Evolutionary conservation across 2,329 filamentous ascomycete genomes (phyloP), one percentile per base, ranked within the genome.

Genomic region (Xylariaceae sp.): DNA sequence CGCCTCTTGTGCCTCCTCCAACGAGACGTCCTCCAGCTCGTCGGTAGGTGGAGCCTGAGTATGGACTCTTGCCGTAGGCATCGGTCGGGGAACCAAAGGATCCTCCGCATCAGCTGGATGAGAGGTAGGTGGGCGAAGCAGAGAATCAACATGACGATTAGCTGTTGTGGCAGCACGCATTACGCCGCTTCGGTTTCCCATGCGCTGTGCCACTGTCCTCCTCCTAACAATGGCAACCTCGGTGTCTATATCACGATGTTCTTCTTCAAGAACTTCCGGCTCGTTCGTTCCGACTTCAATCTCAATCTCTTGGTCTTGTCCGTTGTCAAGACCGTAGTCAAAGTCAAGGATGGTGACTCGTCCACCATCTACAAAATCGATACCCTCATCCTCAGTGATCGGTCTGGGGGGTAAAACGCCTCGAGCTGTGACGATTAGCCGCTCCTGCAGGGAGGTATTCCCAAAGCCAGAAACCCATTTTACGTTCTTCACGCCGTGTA

Each of bases 191-290:
- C 73, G 63, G 34, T 67, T 60, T 43, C 72, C 73, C 50, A 76
- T 71, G 38, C 74, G 75, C 54, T 83, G 79, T 28, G 83, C 76
- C 13, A 86, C 82, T 3, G 87, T 90, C 49, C 87, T 74, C 48
- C 85, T 75, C 51, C 87, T 77, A 38, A 88, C 85, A 52, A 91
- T 80, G 48, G 87, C 87, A 16, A 93, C 86, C 60, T 90, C 87
- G 1, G 82, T 79, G 42, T 84, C 87, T 43, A 91, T 70, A 52
- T 88, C 86, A 17, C 84, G 79, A 48, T 78, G 76, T 54, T 87
- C 84, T 57, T 91, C 87, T 52, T 83, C 79, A 15, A 93, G 66
- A 0, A 80, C 66, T 57, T 89, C 85, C 1, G 86, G 79, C 36
- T 82, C 72, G 18, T 76, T 75, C 24, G 81, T 80, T 9, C 87